Evolutionary conservation across 2,329 filamentous ascomycete genomes (phyloP), one percentile per base, ranked within the genome.

Genomic region (Paracamarosporium sp.): DNA sequence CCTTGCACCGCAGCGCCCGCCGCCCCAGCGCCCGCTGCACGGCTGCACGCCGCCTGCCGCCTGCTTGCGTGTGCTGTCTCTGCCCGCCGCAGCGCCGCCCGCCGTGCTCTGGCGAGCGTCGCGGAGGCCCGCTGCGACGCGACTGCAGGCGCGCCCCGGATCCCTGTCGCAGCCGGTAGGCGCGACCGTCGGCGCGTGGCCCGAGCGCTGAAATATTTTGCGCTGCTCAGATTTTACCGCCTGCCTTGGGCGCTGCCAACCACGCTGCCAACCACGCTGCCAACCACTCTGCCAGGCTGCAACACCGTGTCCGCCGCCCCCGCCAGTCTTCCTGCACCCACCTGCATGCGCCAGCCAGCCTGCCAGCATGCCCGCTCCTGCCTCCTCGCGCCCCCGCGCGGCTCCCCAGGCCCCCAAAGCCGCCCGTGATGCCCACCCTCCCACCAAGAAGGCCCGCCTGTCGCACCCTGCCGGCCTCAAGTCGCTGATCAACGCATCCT

Each of bases 391-490:
- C 60, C 51, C 63, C 31, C 62, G 56, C 53, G 62, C 43, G 35
- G 40, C 55, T 36, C 45, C 33, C 54, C 66, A 64, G 47, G 62
- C 52, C 24, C 50, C 67, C 31, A 63, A 65, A 50, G 44, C 61
- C 48, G 54, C 33, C 56, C 69, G 69, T 64, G 70, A 72, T 56
- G 56, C 67, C 25, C 68, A 64, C 25, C 75, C 73, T 55, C 73
- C 73, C 51, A 68, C 73, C 44, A 78, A 78, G 65, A 76, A 76
- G 60, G 53, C 73, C 33, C 75, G 71, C 65, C 67, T 76, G 50
- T 68, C 72, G 40, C 73, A 74, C 55, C 53, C 50, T 52, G 62
- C 57, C 25, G 71, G 71, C 30, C 69, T 78, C 63, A 69, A 73
- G 38, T 63, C 71, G 7, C 66, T 78, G 6, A 61, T 76, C 47